Percentiles rank a stretch among this genome's conserved stretches.
Evolutionary conservation across 2,329 filamentous ascomycete species (phyloP).

Genomic region (Claviceps purpurea): DNA sequence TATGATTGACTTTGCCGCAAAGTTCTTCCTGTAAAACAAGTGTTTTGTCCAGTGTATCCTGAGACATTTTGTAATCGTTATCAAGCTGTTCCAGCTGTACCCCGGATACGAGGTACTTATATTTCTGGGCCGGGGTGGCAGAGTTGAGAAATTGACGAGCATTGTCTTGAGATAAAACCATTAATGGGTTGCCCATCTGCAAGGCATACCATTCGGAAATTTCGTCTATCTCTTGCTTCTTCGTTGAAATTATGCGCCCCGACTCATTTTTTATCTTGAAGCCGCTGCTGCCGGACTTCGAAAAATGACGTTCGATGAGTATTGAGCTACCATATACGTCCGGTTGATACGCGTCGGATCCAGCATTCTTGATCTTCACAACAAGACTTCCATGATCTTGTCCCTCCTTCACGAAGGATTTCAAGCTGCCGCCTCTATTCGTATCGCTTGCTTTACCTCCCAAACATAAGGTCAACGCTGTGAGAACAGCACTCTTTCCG

Average conservation of each 20-base stretch:
- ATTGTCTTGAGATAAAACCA: conserved; percentile 88
- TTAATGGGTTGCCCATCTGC: conserved; percentile 94
- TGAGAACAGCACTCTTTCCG: conserved; percentile 91
- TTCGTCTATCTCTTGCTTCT: conserved; percentile 77
- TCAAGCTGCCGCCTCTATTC: conserved; percentile 80
- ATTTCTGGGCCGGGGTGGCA: conserved; percentile 73
- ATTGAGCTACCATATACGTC: conserved; percentile 76
- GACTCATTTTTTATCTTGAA: conserved; percentile 75
- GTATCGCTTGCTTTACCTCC: conserved; percentile 88
- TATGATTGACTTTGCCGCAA: conserved; percentile 17
- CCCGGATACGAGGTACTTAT: conserved; percentile 90
- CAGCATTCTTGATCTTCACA: conserved; percentile 84
- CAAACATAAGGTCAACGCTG: conserved; percentile 85
- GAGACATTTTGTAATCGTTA: conserved; percentile 76
- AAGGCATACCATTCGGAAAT: conserved; percentile 87
- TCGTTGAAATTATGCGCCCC: conserved; percentile 62
- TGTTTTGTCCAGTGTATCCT: conserved; percentile 61
- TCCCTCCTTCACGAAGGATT: conserved; percentile 83
- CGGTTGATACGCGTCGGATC: conserved; percentile 68
- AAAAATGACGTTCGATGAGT: conserved; percentile 82
- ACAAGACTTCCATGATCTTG: conserved; percentile 61
- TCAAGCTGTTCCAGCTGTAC: conserved; percentile 88
- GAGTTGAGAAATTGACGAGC: conserved; percentile 85
- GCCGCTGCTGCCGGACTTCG: conserved; percentile 55
- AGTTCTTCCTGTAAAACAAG: conserved; percentile 24